Percentiles rank a stretch among this genome's conserved stretches.
These are phyloP conservation scores for Apiotrichum akiyoshidainum DNA, from an alignment of 1,284 basidiomycete genomes.

Conservation along the genomic window DNA sequence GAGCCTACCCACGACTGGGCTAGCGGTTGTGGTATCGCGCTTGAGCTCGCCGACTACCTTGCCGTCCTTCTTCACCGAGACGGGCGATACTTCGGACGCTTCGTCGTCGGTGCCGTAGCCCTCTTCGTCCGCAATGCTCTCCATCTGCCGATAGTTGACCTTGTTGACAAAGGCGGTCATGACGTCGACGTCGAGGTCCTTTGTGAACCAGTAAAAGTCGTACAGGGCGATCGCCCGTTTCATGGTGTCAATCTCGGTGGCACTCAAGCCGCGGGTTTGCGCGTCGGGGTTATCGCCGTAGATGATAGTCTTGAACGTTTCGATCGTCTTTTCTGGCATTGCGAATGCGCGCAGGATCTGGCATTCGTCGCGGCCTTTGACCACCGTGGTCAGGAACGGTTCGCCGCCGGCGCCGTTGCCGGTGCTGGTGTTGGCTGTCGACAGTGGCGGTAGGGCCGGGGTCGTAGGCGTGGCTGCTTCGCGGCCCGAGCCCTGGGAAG, in stretches of 20 bases:
- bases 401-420: not conserved
- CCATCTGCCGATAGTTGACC: conserved; percentile 11
- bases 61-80: not conserved
- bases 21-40: not conserved
- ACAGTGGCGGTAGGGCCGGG: too few relatives aligned
- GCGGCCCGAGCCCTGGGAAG: not conserved
- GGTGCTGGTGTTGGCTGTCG: not conserved
- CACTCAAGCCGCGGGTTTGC: conserved; percentile 91
- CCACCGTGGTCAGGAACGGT: not conserved
- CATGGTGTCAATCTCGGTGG: conserved; percentile 98
- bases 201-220: conserved; percentile 5
- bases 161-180: not conserved
- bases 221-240: conserved; percentile 53
- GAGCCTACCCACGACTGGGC: too few relatives aligned
- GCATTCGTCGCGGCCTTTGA: not conserved
- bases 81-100: not conserved
- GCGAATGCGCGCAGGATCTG: not conserved
- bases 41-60: not conserved
- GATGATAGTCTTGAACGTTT: conserved; percentile 54
- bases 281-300: conserved; percentile 87
- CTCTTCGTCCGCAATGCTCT: conserved; percentile 10
- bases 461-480: too few relatives aligned
- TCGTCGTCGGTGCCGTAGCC: not conserved
- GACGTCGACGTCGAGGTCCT: not conserved
- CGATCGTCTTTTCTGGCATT: conserved; percentile 21